phyloP scores from a whole-genome alignment of 345 rosid species.

The Euphorbia lathyris region DNA sequence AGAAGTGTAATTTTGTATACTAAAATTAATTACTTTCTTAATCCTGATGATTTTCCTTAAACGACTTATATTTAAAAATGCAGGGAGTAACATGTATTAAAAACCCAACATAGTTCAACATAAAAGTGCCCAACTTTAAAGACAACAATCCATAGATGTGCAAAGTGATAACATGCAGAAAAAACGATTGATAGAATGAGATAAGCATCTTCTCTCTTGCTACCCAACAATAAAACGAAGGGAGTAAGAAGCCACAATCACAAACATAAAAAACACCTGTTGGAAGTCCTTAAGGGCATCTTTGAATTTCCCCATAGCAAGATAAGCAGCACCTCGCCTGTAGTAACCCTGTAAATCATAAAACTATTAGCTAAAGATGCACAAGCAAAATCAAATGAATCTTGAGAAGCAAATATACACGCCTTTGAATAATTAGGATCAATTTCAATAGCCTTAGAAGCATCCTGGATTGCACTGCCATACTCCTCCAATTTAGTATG shows the following conservation, averaged over 20 bases:
- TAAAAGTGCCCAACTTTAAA: not conserved
- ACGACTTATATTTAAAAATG: too few species aligned
- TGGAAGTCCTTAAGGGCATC: slow-evolving; percentile 96
- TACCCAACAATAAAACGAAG: not conserved
- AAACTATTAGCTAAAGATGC: not conserved
- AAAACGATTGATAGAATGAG: not conserved
- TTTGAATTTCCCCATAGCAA: slow-evolving; percentile 94
- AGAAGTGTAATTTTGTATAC: too few species aligned
- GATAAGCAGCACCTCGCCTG: slow-evolving; percentile 94
- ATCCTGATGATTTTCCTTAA: too few species aligned
- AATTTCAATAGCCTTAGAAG: slow-evolving; percentile 82
- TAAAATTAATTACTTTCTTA: too few species aligned
- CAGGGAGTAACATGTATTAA: not conserved
- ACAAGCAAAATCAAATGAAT: not conserved
- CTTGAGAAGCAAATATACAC: not conserved
- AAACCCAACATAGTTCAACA: not conserved
- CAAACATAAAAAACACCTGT: slow-evolving; percentile 48
- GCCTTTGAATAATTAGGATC: slow-evolving; percentile 87
- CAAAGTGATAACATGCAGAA: not conserved
- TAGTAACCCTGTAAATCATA: slow-evolving; percentile 67
- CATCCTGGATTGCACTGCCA: slow-evolving; percentile 95
- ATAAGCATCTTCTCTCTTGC: not conserved
- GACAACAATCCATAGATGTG: not conserved
- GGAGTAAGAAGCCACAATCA: not conserved
- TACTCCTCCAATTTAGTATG: slow-evolving; percentile 94